These are phyloP conservation scores for Sporothrix mexicana DNA, from an alignment of 2,329 filamentous ascomycete species.

Conservation along the genomic window DNA sequence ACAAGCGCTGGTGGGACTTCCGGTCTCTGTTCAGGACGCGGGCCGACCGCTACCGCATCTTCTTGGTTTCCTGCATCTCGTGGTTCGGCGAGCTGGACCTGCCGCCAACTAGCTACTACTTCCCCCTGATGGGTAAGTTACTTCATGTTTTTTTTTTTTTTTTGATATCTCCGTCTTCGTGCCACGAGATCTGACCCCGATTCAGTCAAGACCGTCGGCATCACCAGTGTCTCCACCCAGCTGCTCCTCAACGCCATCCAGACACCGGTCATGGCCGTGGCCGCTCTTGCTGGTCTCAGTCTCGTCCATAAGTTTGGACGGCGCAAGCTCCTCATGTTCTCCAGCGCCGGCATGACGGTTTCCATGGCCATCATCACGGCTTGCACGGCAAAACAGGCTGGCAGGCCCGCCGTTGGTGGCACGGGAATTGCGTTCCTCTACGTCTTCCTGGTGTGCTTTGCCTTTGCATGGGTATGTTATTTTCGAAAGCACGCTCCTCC, in stretches of 20 bases:
- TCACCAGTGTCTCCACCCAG: conserved; percentile 19
- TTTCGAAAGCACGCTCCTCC: too few relatives aligned
- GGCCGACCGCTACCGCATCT: conserved; percentile 24
- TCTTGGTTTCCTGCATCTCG: conserved; percentile 30
- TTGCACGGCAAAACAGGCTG: conserved; percentile 28
- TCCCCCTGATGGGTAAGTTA: conserved; percentile 26
- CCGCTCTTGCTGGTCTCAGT: conserved; percentile 18
- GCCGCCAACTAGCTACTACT: conserved; percentile 31
- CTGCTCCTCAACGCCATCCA: conserved; percentile 25
- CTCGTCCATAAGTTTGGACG: conserved; percentile 26
- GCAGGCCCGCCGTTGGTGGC: conserved; percentile 28
- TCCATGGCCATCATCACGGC: conserved; percentile 31
- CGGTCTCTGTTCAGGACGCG: conserved; percentile 23
- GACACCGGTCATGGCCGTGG: conserved; percentile 25
- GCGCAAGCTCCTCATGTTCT: conserved; percentile 28
- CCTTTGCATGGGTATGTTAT: conserved; percentile 28
- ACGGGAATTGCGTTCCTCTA: conserved; percentile 32
- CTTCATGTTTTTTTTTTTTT: neutral
- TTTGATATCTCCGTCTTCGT: too few relatives aligned
- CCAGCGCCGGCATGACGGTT: conserved; percentile 28
- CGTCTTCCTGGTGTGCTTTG: conserved; percentile 27
- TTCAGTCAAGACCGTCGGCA: conserved; percentile 27
- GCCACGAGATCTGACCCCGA: neutral
- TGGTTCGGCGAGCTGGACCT: conserved; percentile 32
- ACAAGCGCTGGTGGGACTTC: conserved; percentile 33